Conservation (phyloP, 768 basidiomycete genomes). For the Hydnomerulius pinastri region DNA sequence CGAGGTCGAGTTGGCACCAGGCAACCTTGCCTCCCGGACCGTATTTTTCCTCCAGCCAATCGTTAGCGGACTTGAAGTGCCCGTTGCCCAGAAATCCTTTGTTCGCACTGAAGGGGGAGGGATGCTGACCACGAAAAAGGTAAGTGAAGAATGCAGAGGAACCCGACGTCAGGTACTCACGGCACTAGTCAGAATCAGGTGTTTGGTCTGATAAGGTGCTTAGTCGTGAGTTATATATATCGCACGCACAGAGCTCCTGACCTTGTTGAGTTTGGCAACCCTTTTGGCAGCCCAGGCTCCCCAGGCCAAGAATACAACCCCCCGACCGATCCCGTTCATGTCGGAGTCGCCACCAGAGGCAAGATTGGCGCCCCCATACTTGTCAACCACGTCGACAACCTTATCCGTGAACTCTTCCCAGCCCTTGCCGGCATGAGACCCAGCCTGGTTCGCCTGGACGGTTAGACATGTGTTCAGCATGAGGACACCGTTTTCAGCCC, state of each 20-base stretch:
- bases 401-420: slow-evolving; percentile 92
- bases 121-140: slow-evolving; percentile 61
- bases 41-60: slow-evolving; percentile 82
- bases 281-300: slow-evolving; percentile 85
- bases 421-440: slow-evolving; percentile 81
- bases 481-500: slow-evolving; percentile 87
- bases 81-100: slow-evolving; percentile 86
- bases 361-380: slow-evolving; percentile 74
- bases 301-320: slow-evolving; percentile 90
- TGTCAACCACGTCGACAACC: slow-evolving; percentile 76
- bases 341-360: slow-evolving; percentile 37
- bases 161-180: slow-evolving; percentile 44
- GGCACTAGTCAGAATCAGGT: slow-evolving; percentile 75
- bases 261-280: slow-evolving; percentile 75
- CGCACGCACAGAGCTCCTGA: slow-evolving; percentile 32
- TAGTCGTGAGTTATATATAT: slow-evolving; percentile 21
- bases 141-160: slow-evolving; percentile 25
- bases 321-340: slow-evolving; percentile 59
- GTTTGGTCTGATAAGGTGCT: slow-evolving; percentile 66
- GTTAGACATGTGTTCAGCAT: slow-evolving; percentile 93
- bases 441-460: slow-evolving; percentile 72
- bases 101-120: slow-evolving; percentile 77
- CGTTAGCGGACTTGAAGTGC: slow-evolving; percentile 86
- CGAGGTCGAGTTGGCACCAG: slow-evolving; percentile 57
- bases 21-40: slow-evolving; percentile 71